phyloP scores from a whole-genome alignment of 176 grass and related monocot genomes.

The Olyra latifolia region DNA sequence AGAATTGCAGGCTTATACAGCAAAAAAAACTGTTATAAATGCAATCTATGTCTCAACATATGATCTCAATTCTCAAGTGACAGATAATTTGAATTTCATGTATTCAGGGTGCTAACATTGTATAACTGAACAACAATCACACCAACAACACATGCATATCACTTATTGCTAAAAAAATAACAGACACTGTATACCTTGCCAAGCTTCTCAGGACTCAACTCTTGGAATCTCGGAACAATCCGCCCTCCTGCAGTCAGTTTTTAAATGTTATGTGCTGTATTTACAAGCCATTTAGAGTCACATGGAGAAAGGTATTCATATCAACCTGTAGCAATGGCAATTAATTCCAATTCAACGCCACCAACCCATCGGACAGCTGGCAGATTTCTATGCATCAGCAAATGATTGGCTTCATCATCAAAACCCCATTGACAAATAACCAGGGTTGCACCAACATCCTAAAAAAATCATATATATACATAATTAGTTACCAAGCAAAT shows the following conservation, averaged over 20 bases:
- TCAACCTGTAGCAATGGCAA: conserved; percentile 94
- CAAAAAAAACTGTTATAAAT: not conserved
- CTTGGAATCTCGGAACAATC: conserved; percentile 96
- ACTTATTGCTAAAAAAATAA: not conserved
- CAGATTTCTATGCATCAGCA: conserved; percentile 84
- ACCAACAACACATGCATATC: not conserved
- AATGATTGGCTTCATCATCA: conserved; percentile 98
- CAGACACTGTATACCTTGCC: conserved; percentile 64
- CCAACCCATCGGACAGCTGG: conserved; percentile 99
- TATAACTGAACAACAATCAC: not conserved
- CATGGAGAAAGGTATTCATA: not conserved
- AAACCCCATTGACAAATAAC: conserved; percentile 99
- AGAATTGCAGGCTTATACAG: not conserved
- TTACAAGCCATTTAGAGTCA: not conserved
- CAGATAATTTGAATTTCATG: not conserved
- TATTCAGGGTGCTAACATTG: not conserved
- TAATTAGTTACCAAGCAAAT: not conserved
- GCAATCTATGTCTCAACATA: not conserved
- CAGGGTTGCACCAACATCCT: conserved; percentile 95
- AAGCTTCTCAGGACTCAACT: conserved; percentile 80
- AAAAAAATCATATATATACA: not conserved
- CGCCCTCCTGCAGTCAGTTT: conserved; percentile 64
- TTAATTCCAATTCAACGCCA: conserved; percentile 97
- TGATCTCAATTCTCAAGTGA: not conserved
- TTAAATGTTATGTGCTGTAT: conserved; percentile 15